phyloP scores from a whole-genome alignment of 2,329 filamentous ascomycete species.

The Alternaria tenuissima region DNA sequence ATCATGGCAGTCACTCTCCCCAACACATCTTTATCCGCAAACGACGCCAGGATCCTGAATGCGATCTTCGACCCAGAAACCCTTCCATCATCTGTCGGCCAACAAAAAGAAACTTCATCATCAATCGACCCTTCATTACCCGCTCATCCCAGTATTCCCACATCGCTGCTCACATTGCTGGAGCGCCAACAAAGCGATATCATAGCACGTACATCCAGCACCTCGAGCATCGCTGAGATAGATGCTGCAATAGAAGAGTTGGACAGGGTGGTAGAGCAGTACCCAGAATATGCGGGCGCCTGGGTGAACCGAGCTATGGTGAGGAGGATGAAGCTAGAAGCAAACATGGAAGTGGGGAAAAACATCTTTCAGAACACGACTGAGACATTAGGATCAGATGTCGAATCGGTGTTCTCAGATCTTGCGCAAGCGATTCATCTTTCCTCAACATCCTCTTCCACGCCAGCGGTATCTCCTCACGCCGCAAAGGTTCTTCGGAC shows the following conservation, averaged over 20 bases:
- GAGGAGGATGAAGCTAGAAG: slow-evolving; percentile 63
- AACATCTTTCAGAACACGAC: slow-evolving; percentile 25
- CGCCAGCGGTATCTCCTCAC: slow-evolving; percentile 65
- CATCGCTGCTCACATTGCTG: slow-evolving; percentile 48
- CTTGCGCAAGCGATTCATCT: slow-evolving; percentile 63
- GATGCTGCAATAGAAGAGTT: slow-evolving; percentile 52
- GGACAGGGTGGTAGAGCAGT: slow-evolving; percentile 62
- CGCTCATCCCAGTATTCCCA: slow-evolving; percentile 51
- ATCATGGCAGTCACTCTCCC: slow-evolving; percentile 44
- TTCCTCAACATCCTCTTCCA: slow-evolving; percentile 53
- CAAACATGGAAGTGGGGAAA: slow-evolving; percentile 11
- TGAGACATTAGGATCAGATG: slow-evolving; percentile 5
- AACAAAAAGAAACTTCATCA: slow-evolving; percentile 54
- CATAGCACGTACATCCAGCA: slow-evolving; percentile 43
- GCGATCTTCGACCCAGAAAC: slow-evolving; percentile 54
- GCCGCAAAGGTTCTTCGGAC: slow-evolving; percentile 72
- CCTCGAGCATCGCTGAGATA: slow-evolving; percentile 21
- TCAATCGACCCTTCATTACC: slow-evolving; percentile 56
- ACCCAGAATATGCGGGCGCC: slow-evolving; percentile 74
- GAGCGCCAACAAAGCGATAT: slow-evolving; percentile 57
- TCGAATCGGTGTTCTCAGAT: slow-evolving; percentile 44
- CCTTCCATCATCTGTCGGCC: slow-evolving; percentile 59
- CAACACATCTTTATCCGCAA: slow-evolving; percentile 56
- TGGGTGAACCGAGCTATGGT: slow-evolving; percentile 79
- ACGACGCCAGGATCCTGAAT: slow-evolving; percentile 49